Evolutionary conservation across 768 basidiomycete species (phyloP).

Genomic region (Pisolithus microcarpus): DNA sequence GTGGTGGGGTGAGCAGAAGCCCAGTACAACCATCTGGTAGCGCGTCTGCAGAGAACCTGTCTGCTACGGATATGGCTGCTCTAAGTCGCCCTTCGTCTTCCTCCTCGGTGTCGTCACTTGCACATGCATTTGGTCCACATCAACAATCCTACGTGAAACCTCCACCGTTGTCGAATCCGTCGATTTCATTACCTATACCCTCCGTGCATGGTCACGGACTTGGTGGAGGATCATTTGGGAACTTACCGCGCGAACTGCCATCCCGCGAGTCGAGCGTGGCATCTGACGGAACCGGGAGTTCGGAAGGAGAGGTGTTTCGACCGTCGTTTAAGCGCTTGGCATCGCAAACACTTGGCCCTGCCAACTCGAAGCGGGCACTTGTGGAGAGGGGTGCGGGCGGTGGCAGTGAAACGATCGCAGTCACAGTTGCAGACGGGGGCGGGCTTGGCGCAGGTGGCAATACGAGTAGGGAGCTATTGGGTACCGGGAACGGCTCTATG

Average conservation of each 20-base stretch:
- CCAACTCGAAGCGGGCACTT: conserved; percentile 45
- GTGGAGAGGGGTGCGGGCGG: conserved; percentile 28
- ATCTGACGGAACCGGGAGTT: conserved; percentile 28
- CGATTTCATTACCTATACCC: conserved; percentile 31
- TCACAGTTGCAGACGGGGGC: conserved; percentile 7
- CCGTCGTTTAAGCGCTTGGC: conserved; percentile 71
- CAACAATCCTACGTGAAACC: conserved; percentile 18
- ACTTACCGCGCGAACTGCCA: conserved; percentile 13
- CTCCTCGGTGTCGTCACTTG: conserved; percentile 33
- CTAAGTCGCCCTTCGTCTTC: conserved; percentile 33
- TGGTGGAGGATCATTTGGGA: not conserved
- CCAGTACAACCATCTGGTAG: conserved; percentile 13
- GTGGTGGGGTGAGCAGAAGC: conserved; percentile 6
- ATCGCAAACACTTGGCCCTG: conserved; percentile 64
- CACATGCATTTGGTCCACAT: conserved; percentile 32
- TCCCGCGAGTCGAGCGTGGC: conserved; percentile 26
- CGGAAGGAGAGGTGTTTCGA: conserved; percentile 30
- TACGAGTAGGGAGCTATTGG: not conserved
- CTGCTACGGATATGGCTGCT: conserved; percentile 13
- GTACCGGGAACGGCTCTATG: conserved; percentile 17
- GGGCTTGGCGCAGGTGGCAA: not conserved
- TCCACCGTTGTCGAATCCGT: conserved; percentile 20
- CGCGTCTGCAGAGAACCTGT: not conserved
- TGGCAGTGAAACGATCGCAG: conserved; percentile 24
- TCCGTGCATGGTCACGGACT: conserved; percentile 5